These are phyloP conservation scores for Annulohypoxylon moriforme DNA, from an alignment of 495 filamentous ascomycete genomes.

Conservation along the genomic window DNA sequence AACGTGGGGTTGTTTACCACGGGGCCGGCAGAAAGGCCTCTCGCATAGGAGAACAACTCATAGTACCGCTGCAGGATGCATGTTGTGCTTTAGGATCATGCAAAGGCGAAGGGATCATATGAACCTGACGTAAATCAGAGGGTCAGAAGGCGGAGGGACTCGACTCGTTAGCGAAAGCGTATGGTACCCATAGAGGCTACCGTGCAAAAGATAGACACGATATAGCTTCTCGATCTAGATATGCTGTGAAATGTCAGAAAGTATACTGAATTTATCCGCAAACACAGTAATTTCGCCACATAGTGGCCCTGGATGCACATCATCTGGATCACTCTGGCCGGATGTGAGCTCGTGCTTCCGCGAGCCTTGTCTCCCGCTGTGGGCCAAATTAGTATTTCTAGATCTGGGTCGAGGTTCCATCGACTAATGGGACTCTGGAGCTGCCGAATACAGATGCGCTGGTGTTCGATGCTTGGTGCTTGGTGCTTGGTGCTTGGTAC, in stretches of 20 bases:
- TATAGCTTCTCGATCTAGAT: conserved; percentile 42
- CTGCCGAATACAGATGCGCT: conserved; percentile 43
- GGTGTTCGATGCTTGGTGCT: not conserved
- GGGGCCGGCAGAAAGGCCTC: conserved; percentile 41
- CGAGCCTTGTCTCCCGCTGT: conserved; percentile 48
- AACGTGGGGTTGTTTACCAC: conserved; percentile 46
- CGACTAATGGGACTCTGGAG: conserved; percentile 46
- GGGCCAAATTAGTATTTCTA: conserved; percentile 47
- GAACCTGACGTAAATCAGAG: conserved; percentile 41
- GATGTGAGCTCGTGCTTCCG: conserved; percentile 47
- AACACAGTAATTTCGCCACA: conserved; percentile 48
- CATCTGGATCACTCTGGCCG: conserved; percentile 47
- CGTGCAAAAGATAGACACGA: conserved; percentile 20
- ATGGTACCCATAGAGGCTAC: conserved; percentile 26
- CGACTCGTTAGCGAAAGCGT: conserved; percentile 33
- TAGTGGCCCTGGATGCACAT: conserved; percentile 46
- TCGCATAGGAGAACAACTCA: conserved; percentile 44
- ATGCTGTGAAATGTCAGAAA: conserved; percentile 40
- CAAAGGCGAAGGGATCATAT: conserved; percentile 34
- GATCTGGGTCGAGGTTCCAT: conserved; percentile 48
- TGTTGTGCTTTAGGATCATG: conserved; percentile 41
- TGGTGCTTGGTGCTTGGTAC: not conserved
- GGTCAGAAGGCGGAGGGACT: conserved; percentile 21
- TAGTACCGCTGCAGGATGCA: conserved; percentile 43
- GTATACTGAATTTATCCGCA: conserved; percentile 44